phyloP scores from a whole-genome alignment of 1,284 basidiomycete genomes.

The Psilocybe mexicana region DNA sequence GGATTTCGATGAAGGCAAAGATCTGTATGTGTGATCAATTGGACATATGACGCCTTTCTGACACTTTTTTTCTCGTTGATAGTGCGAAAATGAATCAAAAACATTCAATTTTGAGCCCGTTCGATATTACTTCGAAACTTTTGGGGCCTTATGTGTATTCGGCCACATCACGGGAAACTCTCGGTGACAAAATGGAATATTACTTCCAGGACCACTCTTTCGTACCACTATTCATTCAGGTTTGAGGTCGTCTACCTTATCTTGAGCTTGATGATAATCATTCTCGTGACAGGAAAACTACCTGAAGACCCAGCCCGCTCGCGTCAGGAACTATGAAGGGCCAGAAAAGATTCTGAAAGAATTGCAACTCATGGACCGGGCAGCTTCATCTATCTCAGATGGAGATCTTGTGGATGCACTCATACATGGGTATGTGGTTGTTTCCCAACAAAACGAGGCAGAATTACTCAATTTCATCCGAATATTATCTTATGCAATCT shows the following conservation, averaged over 20 bases:
- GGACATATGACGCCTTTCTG: slow-evolving; percentile 5
- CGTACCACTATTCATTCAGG: slow-evolving; percentile 94
- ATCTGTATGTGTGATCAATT: slow-evolving; percentile 58
- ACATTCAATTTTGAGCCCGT: slow-evolving; percentile 88
- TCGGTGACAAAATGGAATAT: slow-evolving; percentile 92
- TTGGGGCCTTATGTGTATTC: slow-evolving; percentile 91
- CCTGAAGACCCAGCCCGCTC: slow-evolving; percentile 77
- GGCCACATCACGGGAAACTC: slow-evolving; percentile 74
- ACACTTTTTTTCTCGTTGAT: slow-evolving; percentile 1
- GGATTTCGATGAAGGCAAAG: slow-evolving; percentile 90
- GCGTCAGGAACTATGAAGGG: slow-evolving; percentile 57
- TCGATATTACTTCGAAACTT: slow-evolving; percentile 84
- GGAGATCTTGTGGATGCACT: slow-evolving; percentile 93
- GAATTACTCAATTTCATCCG: neutral
- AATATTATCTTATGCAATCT: slow-evolving; percentile 5
- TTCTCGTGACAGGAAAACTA: slow-evolving; percentile 78
- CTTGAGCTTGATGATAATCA: neutral
- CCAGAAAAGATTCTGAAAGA: slow-evolving; percentile 69
- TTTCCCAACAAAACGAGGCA: neutral
- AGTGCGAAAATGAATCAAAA: slow-evolving; percentile 92
- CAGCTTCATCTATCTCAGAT: slow-evolving; percentile 91
- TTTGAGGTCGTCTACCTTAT: slow-evolving; percentile 29
- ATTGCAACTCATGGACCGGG: slow-evolving; percentile 83
- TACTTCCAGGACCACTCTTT: slow-evolving; percentile 97
- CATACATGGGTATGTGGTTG: slow-evolving; percentile 79